A percentile compares a stretch with the other conserved stretches of the same genome.
Evolutionary conservation across 148 eudicot genomes (phyloP).

Genomic region (Drosera capensis): DNA sequence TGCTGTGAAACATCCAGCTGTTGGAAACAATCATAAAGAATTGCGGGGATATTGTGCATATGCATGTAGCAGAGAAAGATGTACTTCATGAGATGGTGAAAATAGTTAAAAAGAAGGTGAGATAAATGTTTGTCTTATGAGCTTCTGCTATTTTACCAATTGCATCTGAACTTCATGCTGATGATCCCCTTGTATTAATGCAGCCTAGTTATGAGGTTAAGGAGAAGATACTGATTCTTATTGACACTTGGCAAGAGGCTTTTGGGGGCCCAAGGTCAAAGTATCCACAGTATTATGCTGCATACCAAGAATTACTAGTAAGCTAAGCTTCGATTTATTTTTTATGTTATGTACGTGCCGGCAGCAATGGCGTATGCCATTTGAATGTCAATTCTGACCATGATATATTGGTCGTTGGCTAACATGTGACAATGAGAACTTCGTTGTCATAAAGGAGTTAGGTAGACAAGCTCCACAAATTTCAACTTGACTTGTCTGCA

Average conservation of each 20-base stretch:
- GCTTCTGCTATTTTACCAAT: background rate
- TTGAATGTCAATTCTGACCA: no score
- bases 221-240: slow-evolving; percentile 82
- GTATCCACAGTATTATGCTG: slow-evolving; percentile 84
- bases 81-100: slow-evolving; percentile 83
- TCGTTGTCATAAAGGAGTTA: no score
- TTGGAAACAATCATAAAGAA: slow-evolving; percentile 92
- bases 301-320: slow-evolving; percentile 94
- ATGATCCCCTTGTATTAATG: slow-evolving; percentile 7
- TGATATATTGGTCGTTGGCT: no score
- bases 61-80: slow-evolving; percentile 96
- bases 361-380: no score
- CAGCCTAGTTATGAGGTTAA: slow-evolving; percentile 85
- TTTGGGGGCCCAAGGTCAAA: slow-evolving; percentile 93
- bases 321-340: slow-evolving; percentile 7
- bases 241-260: slow-evolving; percentile 99
- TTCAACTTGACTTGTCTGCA: background rate
- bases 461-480: no score
- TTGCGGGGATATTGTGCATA: slow-evolving; percentile 84
- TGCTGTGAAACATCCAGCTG: slow-evolving; percentile 25
- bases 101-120: slow-evolving; percentile 76
- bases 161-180: background rate
- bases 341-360: background rate
- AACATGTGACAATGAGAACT: no score
- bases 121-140: slow-evolving; percentile 3